These are phyloP conservation scores for Skeletonema menzelii DNA, from an alignment of 108 stramenopile species.

Conservation along the genomic window DNA sequence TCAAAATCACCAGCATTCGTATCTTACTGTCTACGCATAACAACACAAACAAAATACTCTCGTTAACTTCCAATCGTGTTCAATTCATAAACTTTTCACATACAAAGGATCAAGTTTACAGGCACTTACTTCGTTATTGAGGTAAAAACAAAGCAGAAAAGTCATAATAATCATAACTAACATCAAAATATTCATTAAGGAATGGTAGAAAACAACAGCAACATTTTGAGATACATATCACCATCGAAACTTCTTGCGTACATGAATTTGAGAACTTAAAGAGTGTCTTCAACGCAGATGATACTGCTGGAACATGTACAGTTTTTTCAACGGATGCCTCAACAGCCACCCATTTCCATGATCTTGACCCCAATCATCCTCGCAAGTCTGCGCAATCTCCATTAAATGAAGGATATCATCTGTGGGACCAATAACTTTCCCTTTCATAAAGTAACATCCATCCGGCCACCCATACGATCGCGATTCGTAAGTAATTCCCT, in stretches of 20 bases:
- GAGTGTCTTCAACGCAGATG: conserved; percentile 34
- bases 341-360: conserved; percentile 82
- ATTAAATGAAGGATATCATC: conserved; percentile 46
- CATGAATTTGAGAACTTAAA: background rate
- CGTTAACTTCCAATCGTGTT: no score
- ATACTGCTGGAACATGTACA: conserved; percentile 73
- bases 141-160: no score
- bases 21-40: no score
- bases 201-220: background rate
- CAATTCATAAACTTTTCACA: no score
- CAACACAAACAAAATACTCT: no score
- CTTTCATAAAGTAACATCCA: conserved; percentile 55
- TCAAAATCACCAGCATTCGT: no score
- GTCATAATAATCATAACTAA: no score
- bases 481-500: conserved; percentile 68
- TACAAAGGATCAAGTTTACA: no score
- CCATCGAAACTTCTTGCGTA: background rate
- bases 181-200: no score
- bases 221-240: background rate
- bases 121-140: no score
- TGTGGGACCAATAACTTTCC: conserved; percentile 44
- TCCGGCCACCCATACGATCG: conserved; percentile 61
- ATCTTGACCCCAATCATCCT: conserved; percentile 69
- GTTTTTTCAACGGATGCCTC: conserved; percentile 70
- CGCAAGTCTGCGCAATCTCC: conserved; percentile 53